Evolutionary conservation across 495 filamentous ascomycete genomes (phyloP), one percentile per base, ranked within the genome.

Genomic region (Neurospora sp.): DNA sequence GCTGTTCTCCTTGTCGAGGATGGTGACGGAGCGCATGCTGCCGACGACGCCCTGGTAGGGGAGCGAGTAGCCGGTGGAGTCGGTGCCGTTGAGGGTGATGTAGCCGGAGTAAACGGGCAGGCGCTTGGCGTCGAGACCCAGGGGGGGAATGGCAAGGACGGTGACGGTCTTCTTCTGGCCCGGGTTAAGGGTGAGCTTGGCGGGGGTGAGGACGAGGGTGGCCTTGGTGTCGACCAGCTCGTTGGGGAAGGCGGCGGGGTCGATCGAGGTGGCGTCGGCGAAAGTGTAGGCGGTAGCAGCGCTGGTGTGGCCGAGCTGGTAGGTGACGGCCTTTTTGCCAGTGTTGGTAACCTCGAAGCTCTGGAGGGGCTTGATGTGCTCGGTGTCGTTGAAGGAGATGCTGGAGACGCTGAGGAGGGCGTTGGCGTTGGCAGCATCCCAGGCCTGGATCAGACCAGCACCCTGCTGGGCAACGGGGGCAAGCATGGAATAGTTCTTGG

Each of bases 371-470:
- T 79, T 76, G 65, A 89, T 81, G 78, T 87, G 70, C 69, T 85
- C 82, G 7, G 86, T 89, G 76, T 90, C 88, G 76, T 89, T 88
- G 79, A 89, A 88, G 22, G 86, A 83, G 42, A 89, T 81, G 75
- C 82, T 87, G 37, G 85, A 86, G 16, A 84, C 81, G 76, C 82
- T 84, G 69, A 89, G 78, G 16, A 85, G 79, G 5, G 86, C 88
- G 7, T 83, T 86, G 14, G 85, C 79, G 73, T 86, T 83, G n/a
- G 87, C 85, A 31, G 85, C 85, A 41, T 88, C 84, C 75, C 84
- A 86, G 9, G 86, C 87, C 74, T 89, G 84, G 40, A 89, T 79
- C 27, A 89, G 79, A 16, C 88, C 88, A 45, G 77, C 84, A 22
- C 88, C 88, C 73, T 89, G 86, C 73, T 90, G 87, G 4, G 83